Evolutionary conservation across 352 stramenopile genomes (phyloP).

Genomic region (Pythium biforme): DNA sequence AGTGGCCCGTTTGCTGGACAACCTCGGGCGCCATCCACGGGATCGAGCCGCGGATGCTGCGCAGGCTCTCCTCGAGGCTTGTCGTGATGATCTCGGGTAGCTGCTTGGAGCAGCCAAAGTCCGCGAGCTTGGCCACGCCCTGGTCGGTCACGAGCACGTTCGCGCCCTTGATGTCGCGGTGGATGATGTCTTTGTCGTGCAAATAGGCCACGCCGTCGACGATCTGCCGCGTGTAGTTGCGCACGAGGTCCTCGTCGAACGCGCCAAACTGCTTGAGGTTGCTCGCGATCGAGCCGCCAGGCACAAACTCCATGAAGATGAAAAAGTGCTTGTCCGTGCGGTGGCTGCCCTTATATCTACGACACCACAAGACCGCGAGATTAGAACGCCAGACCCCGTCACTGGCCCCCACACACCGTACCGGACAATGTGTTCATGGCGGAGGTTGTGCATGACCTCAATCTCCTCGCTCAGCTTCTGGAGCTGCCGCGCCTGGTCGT

Average conservation of each 20-base stretch:
- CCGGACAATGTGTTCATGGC: constrained; percentile 95
- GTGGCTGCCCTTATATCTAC: constrained; percentile 83
- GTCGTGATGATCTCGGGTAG: constrained; percentile 52
- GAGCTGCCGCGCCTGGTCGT: constrained; percentile 60
- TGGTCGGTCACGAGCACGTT: constrained; percentile 96
- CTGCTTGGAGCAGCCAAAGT: constrained; percentile 90
- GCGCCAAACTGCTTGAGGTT: constrained; percentile 82
- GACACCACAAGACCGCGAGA: background rate
- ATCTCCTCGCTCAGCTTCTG: constrained; percentile 90
- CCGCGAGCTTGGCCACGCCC: constrained; percentile 92
- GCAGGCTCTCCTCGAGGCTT: constrained; percentile 41
- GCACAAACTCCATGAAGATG: constrained; percentile 96
- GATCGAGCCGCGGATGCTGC: constrained; percentile 74
- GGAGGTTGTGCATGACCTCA: constrained; percentile 92
- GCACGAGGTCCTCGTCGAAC: constrained; percentile 68
- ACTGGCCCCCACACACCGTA: constrained; percentile 44
- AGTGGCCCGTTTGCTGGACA: constrained; percentile 79
- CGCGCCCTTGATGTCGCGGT: constrained; percentile 84
- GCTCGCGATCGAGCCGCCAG: constrained; percentile 77
- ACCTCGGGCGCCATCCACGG: constrained; percentile 90
- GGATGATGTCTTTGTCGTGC: constrained; percentile 71
- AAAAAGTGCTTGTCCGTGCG: constrained; percentile 78
- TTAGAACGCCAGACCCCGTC: background rate
- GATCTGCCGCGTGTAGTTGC: constrained; percentile 81
- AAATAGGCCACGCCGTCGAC: constrained; percentile 88